Evolutionary conservation across 2,329 filamentous ascomycete genomes (phyloP), one percentile per base, ranked within the genome.

Genomic region (Trichoderma semiorbis): DNA sequence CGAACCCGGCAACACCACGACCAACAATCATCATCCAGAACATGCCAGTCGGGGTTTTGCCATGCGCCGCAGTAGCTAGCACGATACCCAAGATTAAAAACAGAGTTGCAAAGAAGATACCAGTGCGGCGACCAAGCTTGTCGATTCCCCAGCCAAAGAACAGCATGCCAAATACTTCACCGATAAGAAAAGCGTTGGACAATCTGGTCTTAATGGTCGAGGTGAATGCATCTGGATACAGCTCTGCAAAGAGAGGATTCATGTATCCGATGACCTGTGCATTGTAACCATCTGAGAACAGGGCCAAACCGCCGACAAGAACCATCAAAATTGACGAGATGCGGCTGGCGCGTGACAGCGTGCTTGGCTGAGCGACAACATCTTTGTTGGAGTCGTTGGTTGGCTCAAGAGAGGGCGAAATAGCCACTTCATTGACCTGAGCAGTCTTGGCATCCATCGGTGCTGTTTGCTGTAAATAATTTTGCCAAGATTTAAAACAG

Each of bases 11-110:
- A 24, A 85, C 79, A 2, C 85, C 85, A 32, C 85, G 81, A 1
- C 83, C 81, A 26, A 86, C 77, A 0, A 83, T 85, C 80, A 86
- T 81, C 81, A 86, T 86, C 84, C 84, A 86, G 63, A 85, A 83
- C 82, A 86, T 85, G 66, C 83, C 83, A 12, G 80, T 68, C 28
- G 81, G 79, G 0, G 83, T 85, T 3, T 78, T 74, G 7, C 84
- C 84, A 71, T 83, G 77, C 0, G 83, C 79, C 5, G 83, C 85
- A 0, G 82, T 83, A 1, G 84, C 82, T 14, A 86, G 73, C 2
- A 85, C 81, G 2, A 83, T 80, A 5, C 84, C 84, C 53, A 85
- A 69, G 8, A 85, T 81, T n/a, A 86, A 80, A 77, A 85, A 82
- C 0, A 82, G 50, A 0, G 84, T 85, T 0, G 84, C 84, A 16